Percentiles rank a stretch among this genome's conserved stretches.
These are phyloP conservation scores for Penicillium capsulatum DNA, from an alignment of 2,329 filamentous ascomycete species.

Conservation along the genomic window DNA sequence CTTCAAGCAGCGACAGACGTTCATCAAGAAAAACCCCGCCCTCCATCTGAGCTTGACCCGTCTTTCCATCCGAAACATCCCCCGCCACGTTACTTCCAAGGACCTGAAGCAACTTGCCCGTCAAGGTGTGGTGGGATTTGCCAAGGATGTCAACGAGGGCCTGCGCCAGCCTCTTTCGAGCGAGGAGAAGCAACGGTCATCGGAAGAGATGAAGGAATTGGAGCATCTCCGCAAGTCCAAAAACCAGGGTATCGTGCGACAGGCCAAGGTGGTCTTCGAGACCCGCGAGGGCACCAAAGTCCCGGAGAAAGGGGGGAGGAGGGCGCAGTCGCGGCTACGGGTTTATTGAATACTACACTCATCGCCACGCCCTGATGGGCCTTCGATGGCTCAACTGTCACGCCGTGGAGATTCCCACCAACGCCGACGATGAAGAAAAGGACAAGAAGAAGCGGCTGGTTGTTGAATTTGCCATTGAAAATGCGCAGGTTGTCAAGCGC, in stretches of 20 bases:
- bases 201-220: conserved; percentile 72
- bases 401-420: conserved; percentile 44
- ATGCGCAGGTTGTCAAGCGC: conserved; percentile 87
- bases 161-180: conserved; percentile 75
- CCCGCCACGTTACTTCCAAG: conserved; percentile 75
- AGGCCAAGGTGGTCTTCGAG: conserved; percentile 94
- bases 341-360: conserved; percentile 93
- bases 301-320: conserved; percentile 66
- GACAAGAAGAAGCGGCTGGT: conserved; percentile 87
- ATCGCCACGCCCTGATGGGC: conserved; percentile 92
- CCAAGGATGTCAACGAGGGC: conserved; percentile 78
- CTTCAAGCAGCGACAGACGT: conserved; percentile 76
- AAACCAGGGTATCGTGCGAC: conserved; percentile 81
- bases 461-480: conserved; percentile 97
- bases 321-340: conserved; percentile 90
- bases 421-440: conserved; percentile 35
- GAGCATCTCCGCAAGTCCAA: conserved; percentile 75
- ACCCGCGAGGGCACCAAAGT: conserved; percentile 80
- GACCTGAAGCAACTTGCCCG: conserved; percentile 86
- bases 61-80: conserved; percentile 86
- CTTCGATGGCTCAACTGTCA: conserved; percentile 88
- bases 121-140: conserved; percentile 90
- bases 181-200: conserved; percentile 78
- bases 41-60: conserved; percentile 86
- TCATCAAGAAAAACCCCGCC: conserved; percentile 86